Conservation (phyloP, 2,329 filamentous ascomycete species). For the Paramyrothecium roridum region DNA sequence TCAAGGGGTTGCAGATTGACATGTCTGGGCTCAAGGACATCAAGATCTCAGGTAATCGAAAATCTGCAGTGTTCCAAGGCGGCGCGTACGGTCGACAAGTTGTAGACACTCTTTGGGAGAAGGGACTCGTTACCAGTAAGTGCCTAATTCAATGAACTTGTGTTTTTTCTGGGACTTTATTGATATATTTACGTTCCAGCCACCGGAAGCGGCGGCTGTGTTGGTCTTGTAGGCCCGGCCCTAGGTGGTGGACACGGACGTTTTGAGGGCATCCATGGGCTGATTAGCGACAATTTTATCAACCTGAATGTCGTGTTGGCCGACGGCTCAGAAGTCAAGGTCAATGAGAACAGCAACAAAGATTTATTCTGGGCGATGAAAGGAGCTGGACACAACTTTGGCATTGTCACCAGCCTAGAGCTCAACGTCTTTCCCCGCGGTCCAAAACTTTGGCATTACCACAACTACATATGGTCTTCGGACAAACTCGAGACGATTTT, state of each 20-base stretch:
- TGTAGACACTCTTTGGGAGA: conserved; percentile 7
- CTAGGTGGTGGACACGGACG: conserved; percentile 28
- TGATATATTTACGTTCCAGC: not conserved
- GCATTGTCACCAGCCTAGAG: conserved; percentile 22
- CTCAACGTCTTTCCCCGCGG: conserved; percentile 26
- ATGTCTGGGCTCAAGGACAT: conserved; percentile 11
- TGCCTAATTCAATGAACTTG: too few species aligned
- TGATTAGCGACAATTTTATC: conserved; percentile 29
- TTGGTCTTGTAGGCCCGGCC: conserved; percentile 22
- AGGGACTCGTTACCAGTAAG: conserved; percentile 5
- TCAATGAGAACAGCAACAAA: conserved; percentile 15
- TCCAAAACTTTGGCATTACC: conserved; percentile 15
- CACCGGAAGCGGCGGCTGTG: conserved; percentile 20
- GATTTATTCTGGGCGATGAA: conserved; percentile 33
- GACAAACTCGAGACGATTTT: conserved; percentile 17
- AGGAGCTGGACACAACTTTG: conserved; percentile 31
- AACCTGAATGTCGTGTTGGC: conserved; percentile 27
- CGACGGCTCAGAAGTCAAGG: conserved; percentile 17
- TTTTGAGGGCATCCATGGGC: conserved; percentile 23
- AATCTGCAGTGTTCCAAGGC: conserved; percentile 1
- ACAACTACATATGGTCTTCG: conserved; percentile 14
- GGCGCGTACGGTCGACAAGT: conserved; percentile 3
- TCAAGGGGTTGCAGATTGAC: conserved; percentile 19
- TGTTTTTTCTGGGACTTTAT: too few species aligned
- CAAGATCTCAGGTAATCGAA: not conserved